Conservation (phyloP, 1,284 basidiomycete species). For the Ustilago nuda region DNA sequence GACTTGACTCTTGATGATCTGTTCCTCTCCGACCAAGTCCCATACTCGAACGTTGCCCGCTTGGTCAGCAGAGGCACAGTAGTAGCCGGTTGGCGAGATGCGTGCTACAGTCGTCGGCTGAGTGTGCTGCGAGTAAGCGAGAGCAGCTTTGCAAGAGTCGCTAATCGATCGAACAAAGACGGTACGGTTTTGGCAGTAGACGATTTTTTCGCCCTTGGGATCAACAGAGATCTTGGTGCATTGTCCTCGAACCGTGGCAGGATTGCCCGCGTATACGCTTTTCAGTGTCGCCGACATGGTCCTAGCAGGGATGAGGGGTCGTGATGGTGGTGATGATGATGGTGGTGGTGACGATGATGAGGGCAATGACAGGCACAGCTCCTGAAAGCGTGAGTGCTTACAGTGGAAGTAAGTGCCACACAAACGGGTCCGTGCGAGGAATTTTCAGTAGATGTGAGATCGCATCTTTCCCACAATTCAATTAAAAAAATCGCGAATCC, state of each 20-base stretch:
- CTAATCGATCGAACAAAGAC: conserved; percentile 73
- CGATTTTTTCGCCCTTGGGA: conserved; percentile 79
- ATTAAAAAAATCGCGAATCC: background rate
- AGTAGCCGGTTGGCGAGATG: conserved; percentile 92
- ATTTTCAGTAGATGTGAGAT: background rate
- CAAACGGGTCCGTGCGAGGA: conserved; percentile 9
- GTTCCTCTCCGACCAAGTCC: conserved; percentile 91
- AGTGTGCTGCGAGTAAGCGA: conserved; percentile 81
- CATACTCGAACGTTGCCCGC: conserved; percentile 78
- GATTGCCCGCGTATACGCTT: conserved; percentile 55
- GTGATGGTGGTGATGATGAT: conserved; percentile 2
- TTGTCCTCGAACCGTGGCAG: conserved; percentile 73
- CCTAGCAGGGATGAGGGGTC: background rate
- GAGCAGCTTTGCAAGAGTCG: conserved; percentile 67
- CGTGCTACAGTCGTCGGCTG: conserved; percentile 88
- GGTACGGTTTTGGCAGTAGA: conserved; percentile 86
- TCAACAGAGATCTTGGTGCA: conserved; percentile 81
- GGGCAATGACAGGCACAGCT: conserved; percentile 8
- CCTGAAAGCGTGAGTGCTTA: conserved; percentile 3
- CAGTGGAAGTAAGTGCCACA: conserved; percentile 7
- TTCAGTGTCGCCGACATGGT: conserved; percentile 50
- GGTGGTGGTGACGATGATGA: conserved; percentile 8
- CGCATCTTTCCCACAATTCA: background rate
- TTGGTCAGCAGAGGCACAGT: conserved; percentile 79
- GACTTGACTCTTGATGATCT: conserved; percentile 77